Percentiles rank a stretch among this genome's conserved stretches.
Conservation (phyloP, 2,329 filamentous ascomycete species). For the Apiospora phragmitis region DNA sequence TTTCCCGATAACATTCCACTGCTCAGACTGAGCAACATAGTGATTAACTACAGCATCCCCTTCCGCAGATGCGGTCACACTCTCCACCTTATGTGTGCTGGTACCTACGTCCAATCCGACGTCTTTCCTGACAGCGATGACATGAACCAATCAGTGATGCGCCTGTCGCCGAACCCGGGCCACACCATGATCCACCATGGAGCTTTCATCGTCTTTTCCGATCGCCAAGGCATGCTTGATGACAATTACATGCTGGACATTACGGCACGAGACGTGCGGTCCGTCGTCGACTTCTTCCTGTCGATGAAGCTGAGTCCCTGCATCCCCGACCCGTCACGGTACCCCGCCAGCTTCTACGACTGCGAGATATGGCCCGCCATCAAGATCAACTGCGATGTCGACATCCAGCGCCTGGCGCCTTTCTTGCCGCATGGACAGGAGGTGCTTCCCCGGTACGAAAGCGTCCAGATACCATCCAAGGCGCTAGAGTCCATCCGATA, state of each 20-base stretch:
- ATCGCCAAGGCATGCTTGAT: neutral
- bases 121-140: too few species aligned
- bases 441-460: neutral
- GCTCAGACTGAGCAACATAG: neutral
- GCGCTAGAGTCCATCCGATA: neutral
- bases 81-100: neutral
- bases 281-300: neutral
- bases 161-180: neutral
- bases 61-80: neutral
- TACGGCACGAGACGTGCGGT: neutral
- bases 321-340: neutral
- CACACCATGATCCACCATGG: neutral
- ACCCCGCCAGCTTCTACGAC: neutral
- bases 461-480: neutral
- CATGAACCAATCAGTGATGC: neutral
- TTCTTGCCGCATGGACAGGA: neutral
- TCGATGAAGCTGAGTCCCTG: neutral
- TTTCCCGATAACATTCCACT: neutral
- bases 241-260: neutral
- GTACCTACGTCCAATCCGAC: too few species aligned
- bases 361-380: neutral
- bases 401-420: neutral
- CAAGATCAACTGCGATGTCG: neutral
- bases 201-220: neutral
- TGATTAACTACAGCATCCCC: neutral